phyloP scores from a whole-genome alignment of 1,284 basidiomycete genomes.

The Heliocybe sulcata region DNA sequence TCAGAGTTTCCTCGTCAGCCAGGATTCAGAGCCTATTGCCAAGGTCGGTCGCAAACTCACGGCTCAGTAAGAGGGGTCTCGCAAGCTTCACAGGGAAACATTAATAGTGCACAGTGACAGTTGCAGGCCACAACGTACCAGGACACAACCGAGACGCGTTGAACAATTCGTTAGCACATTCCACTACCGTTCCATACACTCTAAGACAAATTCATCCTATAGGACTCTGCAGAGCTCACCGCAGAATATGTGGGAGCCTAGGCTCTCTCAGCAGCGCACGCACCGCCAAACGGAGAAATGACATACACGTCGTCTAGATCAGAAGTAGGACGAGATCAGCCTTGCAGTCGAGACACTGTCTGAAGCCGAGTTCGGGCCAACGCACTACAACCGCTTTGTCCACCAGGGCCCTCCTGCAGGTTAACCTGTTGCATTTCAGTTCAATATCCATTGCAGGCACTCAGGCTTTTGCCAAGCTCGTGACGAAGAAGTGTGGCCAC shows the following conservation, averaged over 20 bases:
- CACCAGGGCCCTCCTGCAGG: slow-evolving; percentile 53
- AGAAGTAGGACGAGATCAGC: no score
- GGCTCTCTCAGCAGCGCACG: not conserved
- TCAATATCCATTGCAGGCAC: slow-evolving; percentile 31
- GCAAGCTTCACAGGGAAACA: slow-evolving; percentile 44
- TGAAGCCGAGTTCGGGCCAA: slow-evolving; percentile 8
- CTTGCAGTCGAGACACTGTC: no score
- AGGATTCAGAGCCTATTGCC: slow-evolving; percentile 7
- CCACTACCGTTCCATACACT: slow-evolving; percentile 37
- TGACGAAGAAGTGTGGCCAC: not conserved
- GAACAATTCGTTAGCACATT: slow-evolving; percentile 80
- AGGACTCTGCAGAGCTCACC: slow-evolving; percentile 29
- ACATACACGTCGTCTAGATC: slow-evolving; percentile 26
- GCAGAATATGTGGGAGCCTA: slow-evolving; percentile 80
- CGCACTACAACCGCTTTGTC: slow-evolving; percentile 80
- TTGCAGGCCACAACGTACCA: slow-evolving; percentile 29
- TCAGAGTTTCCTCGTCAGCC: slow-evolving; percentile 3
- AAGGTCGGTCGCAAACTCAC: slow-evolving; percentile 29
- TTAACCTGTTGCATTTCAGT: slow-evolving; percentile 70
- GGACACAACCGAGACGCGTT: slow-evolving; percentile 70
- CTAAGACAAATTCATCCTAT: not conserved
- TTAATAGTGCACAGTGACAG: not conserved
- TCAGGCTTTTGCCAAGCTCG: not conserved
- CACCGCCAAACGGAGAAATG: not conserved
- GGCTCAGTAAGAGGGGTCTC: slow-evolving; percentile 74